Evolutionary conservation across 805 yeast species (phyloP).

Genomic region (Wickerhamomyces alni): DNA sequence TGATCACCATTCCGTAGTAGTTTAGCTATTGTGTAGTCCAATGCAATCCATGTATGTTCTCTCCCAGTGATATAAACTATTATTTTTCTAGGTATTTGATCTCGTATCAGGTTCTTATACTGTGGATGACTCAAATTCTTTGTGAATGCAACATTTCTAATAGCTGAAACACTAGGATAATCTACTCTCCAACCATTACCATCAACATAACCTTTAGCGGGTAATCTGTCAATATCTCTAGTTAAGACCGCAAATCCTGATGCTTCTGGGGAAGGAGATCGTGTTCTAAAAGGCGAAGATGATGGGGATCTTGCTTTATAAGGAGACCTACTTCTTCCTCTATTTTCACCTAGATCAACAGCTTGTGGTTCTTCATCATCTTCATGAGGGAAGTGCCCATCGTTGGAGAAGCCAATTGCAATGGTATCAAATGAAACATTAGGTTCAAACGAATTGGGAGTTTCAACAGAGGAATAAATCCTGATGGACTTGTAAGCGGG

Average conservation of each 20-base stretch:
- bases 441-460: neutral
- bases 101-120: constrained; percentile 1
- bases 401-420: constrained; percentile 1
- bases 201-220: neutral
- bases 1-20: constrained; percentile 62
- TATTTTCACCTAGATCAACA: too few relatives aligned
- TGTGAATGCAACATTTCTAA: constrained; percentile 12
- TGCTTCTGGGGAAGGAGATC: constrained; percentile 10
- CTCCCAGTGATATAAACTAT: constrained; percentile 66
- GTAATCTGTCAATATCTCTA: constrained; percentile 4
- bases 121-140: constrained; percentile 2
- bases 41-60: constrained; percentile 75
- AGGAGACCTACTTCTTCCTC: constrained; percentile 1
- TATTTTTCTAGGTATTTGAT: constrained; percentile 37
- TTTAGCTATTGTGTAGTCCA: constrained; percentile 60
- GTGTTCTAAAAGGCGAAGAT: constrained; percentile 1
- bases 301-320: constrained; percentile 1
- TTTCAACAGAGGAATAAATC: neutral
- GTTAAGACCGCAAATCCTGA: neutral
- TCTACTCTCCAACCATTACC: constrained; percentile 15
- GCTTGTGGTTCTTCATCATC: constrained; percentile 4
- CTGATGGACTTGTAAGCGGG: neutral
- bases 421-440: constrained; percentile 9
- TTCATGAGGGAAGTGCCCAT: neutral
- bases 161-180: constrained; percentile 17